phyloP scores from a whole-genome alignment of 2,329 filamentous ascomycete species.

The Aquanectria penicillioides region DNA sequence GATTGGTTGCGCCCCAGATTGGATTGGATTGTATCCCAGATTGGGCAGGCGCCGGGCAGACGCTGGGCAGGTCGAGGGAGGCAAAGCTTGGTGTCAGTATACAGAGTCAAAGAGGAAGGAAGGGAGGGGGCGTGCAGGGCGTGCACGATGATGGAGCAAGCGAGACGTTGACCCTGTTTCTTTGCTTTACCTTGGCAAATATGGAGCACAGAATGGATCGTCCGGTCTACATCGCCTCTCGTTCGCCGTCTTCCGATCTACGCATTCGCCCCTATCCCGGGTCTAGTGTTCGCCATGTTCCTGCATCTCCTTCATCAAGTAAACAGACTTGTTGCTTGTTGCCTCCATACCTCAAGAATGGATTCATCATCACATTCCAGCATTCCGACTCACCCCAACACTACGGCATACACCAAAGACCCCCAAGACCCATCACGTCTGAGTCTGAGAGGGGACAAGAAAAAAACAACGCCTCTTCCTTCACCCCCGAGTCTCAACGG shows the following conservation, averaged over 20 bases:
- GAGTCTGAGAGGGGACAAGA: not conserved
- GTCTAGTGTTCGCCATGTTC: too few species aligned
- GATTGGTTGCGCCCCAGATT: constrained; percentile 28
- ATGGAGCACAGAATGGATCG: not conserved
- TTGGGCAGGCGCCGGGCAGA: constrained; percentile 23
- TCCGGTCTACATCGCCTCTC: not conserved
- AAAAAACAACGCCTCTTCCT: not conserved
- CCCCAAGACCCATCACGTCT: not conserved
- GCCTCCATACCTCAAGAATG: not conserved
- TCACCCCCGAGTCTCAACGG: constrained; percentile 14
- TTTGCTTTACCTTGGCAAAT: not conserved
- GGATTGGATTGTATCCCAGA: constrained; percentile 16
- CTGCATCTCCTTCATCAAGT: not conserved
- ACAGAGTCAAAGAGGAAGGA: not conserved
- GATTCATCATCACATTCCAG: not conserved
- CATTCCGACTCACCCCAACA: not conserved
- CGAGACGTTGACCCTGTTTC: not conserved
- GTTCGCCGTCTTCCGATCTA: constrained; percentile 10
- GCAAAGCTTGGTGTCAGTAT: not conserved
- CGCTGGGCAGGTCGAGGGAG: constrained; percentile 2
- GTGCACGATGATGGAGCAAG: not conserved
- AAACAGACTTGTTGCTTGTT: not conserved
- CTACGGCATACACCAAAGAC: not conserved
- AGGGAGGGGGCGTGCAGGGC: constrained; percentile 2
- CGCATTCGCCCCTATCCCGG: too few species aligned